Conservation (phyloP, 164 flowering plant species). For the Magnolia kwangsiensis region DNA sequence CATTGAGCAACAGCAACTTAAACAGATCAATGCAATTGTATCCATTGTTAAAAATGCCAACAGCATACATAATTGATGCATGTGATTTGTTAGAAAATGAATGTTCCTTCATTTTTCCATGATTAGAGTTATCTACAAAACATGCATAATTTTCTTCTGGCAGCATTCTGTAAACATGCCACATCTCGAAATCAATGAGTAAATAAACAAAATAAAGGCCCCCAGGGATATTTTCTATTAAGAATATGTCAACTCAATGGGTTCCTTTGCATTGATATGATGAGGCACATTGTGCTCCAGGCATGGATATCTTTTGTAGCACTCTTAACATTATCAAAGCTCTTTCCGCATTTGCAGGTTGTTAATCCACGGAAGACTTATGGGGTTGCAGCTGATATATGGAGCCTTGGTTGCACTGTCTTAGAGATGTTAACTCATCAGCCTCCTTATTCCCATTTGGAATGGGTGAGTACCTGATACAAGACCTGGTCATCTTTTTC, state of each 20-base stretch:
- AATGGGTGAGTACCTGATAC: constrained; percentile 47
- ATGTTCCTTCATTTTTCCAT: not conserved
- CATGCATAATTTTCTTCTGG: no score
- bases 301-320: not conserved
- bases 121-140: not conserved
- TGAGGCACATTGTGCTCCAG: not conserved
- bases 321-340: not conserved
- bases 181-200: no score
- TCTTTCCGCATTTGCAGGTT: constrained; percentile 47
- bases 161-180: no score
- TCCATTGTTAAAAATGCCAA: not conserved
- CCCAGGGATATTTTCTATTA: not conserved
- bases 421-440: constrained; percentile 83
- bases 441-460: constrained; percentile 69
- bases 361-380: constrained; percentile 55
- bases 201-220: not conserved
- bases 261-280: not conserved
- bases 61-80: not conserved
- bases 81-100: not conserved
- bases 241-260: not conserved
- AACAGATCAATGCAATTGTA: not conserved
- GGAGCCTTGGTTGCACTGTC: constrained; percentile 99
- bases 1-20: not conserved
- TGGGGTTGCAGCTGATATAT: constrained; percentile 92
- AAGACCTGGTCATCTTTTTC: not conserved